Evolutionary conservation across 2,329 filamentous ascomycete genomes (phyloP).

Genomic region (Alternaria alternata): DNA sequence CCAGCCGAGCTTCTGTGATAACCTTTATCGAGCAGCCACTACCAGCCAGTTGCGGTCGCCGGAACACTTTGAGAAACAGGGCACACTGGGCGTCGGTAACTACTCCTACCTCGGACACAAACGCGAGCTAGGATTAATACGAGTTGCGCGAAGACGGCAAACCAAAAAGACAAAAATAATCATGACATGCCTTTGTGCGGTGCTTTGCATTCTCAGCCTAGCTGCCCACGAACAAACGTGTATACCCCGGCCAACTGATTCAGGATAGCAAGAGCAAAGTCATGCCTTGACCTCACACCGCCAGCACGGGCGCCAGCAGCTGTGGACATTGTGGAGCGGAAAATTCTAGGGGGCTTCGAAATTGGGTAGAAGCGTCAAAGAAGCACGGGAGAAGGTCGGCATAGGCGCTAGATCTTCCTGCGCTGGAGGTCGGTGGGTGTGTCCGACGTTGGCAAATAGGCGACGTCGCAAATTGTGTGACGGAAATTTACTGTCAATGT

Average conservation of each 20-base stretch:
- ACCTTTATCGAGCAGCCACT: slow-evolving; percentile 19
- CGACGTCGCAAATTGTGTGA: slow-evolving; percentile 41
- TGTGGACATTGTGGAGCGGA: slow-evolving; percentile 29
- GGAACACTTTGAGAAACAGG: slow-evolving; percentile 26
- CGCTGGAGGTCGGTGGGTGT: slow-evolving; percentile 19
- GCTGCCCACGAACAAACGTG: slow-evolving; percentile 19
- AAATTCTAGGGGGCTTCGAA: slow-evolving; percentile 37
- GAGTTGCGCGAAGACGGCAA: slow-evolving; percentile 39
- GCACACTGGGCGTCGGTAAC: slow-evolving; percentile 16
- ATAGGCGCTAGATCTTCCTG: slow-evolving; percentile 37
- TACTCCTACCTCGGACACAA: slow-evolving; percentile 26
- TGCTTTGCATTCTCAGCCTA: slow-evolving; percentile 31
- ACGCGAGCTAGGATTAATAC: slow-evolving; percentile 35
- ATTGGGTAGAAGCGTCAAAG: slow-evolving; percentile 48
- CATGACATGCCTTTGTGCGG: slow-evolving; percentile 30
- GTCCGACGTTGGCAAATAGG: slow-evolving; percentile 27
- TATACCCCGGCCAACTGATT: slow-evolving; percentile 21
- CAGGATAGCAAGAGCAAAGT: slow-evolving; percentile 22
- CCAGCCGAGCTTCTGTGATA: slow-evolving; percentile 22
- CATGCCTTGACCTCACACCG: slow-evolving; percentile 39
- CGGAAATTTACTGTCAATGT: slow-evolving; percentile 35
- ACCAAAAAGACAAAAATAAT: slow-evolving; percentile 43
- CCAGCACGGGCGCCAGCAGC: slow-evolving; percentile 29
- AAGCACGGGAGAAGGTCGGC: slow-evolving; percentile 51
- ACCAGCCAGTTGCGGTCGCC: slow-evolving; percentile 24